Percentiles rank a stretch among this genome's conserved stretches.
phyloP scores from a whole-genome alignment of 2,329 filamentous ascomycete species.

The Reticulascus tulasneorum region DNA sequence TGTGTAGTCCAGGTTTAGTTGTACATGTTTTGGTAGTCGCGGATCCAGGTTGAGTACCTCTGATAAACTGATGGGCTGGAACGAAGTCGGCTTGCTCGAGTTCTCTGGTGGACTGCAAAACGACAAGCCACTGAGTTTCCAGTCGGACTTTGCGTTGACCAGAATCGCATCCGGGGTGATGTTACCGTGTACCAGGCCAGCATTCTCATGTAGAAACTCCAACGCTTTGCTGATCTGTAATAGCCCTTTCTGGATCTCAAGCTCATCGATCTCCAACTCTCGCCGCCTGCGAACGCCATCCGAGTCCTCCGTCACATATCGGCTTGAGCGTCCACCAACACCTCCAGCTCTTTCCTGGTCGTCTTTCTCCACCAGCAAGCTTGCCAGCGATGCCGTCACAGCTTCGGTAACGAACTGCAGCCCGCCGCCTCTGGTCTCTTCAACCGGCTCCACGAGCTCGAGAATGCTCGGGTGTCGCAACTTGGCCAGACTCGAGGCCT shows the following conservation, averaged over 20 bases:
- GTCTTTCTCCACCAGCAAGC: slow-evolving; percentile 82
- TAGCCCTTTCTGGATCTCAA: slow-evolving; percentile 95
- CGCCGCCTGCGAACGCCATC: slow-evolving; percentile 69
- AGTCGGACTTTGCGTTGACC: slow-evolving; percentile 96
- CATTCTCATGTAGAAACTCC: slow-evolving; percentile 93
- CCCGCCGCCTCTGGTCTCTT: slow-evolving; percentile 86
- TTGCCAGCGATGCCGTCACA: slow-evolving; percentile 82
- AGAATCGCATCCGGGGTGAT: slow-evolving; percentile 90
- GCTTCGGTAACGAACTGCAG: slow-evolving; percentile 94
- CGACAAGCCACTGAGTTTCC: slow-evolving; percentile 94
- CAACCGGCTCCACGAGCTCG: slow-evolving; percentile 89
- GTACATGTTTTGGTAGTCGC: slow-evolving; percentile 74
- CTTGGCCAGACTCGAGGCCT: slow-evolving; percentile 82
- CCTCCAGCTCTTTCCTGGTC: slow-evolving; percentile 72
- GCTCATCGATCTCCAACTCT: slow-evolving; percentile 90
- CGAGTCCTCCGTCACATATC: slow-evolving; percentile 75
- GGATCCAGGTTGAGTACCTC: slow-evolving; percentile 84
- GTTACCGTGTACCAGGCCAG: slow-evolving; percentile 89
- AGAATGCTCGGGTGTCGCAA: slow-evolving; percentile 88
- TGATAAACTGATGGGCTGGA: slow-evolving; percentile 75
- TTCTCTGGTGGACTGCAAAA: slow-evolving; percentile 81
- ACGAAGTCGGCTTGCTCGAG: slow-evolving; percentile 69
- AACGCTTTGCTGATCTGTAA: slow-evolving; percentile 90
- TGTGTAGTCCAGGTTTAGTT: slow-evolving; percentile 88
- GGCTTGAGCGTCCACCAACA: slow-evolving; percentile 66